phyloP scores from a whole-genome alignment of 768 basidiomycete species.

The Leccinum subtestaceum region DNA sequence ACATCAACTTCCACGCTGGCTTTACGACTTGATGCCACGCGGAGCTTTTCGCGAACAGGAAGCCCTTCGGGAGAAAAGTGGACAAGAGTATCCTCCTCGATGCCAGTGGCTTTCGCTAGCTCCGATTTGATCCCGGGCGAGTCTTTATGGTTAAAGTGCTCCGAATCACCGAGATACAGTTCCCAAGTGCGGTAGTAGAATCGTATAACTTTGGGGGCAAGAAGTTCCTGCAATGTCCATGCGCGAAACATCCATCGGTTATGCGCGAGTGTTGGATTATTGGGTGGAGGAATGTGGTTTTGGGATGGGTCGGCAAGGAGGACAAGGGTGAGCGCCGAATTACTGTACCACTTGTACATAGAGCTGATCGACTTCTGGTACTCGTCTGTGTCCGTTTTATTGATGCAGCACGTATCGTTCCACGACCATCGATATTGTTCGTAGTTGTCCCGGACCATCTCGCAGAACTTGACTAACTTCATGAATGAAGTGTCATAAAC shows the following conservation, averaged over 20 bases:
- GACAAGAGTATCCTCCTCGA: neutral
- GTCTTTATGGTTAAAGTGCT: slow-evolving; percentile 6
- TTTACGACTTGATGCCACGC: slow-evolving; percentile 11
- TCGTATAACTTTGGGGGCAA: slow-evolving; percentile 11
- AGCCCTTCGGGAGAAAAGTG: slow-evolving; percentile 6
- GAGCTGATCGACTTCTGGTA: neutral
- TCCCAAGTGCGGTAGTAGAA: slow-evolving; percentile 11
- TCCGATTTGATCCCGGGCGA: neutral
- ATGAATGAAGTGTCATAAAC: neutral
- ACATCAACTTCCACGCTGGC: slow-evolving; percentile 6
- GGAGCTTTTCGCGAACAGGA: slow-evolving; percentile 8
- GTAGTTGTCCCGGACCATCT: slow-evolving; percentile 4
- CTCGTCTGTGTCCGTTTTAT: neutral
- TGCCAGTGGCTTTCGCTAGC: neutral
- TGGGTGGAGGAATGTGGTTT: neutral
- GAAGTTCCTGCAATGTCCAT: slow-evolving; percentile 17
- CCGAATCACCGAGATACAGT: neutral
- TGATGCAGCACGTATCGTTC: slow-evolving; percentile 14
- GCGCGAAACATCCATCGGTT: slow-evolving; percentile 16
- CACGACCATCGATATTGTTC: slow-evolving; percentile 6
- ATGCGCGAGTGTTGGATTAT: neutral
- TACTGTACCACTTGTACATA: no score
- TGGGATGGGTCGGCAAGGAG: slow-evolving; percentile 2
- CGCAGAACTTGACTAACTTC: slow-evolving; percentile 11
- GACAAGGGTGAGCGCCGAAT: slow-evolving; percentile 11